Percentiles rank a stretch among this genome's conserved stretches.
Conservation (phyloP, 163 green algal species). For the Coccomyxa subellipsoidea region DNA sequence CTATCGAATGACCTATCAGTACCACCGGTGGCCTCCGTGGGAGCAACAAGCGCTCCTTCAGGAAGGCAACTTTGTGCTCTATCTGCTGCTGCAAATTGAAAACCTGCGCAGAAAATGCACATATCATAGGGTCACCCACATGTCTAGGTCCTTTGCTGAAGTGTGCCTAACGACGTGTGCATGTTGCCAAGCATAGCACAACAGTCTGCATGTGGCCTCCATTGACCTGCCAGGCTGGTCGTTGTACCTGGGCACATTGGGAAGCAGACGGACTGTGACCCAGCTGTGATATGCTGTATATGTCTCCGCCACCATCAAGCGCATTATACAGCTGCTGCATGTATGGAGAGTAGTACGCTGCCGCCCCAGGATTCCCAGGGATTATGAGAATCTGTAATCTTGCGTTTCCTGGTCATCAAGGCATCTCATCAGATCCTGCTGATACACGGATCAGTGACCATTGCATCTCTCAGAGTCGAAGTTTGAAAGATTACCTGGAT, state of each 20-base stretch:
- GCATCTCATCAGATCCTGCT: too few species aligned
- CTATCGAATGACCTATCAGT: slow-evolving; percentile 52
- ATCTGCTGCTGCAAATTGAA: slow-evolving; percentile 46
- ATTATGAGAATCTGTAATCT: slow-evolving; percentile 40
- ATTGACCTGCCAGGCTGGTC: too few species aligned
- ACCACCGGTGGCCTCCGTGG: slow-evolving; percentile 24
- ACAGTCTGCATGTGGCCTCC: too few species aligned
- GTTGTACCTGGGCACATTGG: neutral
- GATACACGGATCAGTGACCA: too few species aligned
- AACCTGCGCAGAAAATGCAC: slow-evolving; percentile 14
- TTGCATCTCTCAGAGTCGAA: too few species aligned
- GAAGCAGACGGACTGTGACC: slow-evolving; percentile 18
- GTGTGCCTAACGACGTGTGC: neutral
- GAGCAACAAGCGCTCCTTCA: slow-evolving; percentile 33
- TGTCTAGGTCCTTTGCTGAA: neutral
- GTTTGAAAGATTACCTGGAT: neutral
- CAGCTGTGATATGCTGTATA: slow-evolving; percentile 31
- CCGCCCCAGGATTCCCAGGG: slow-evolving; percentile 44
- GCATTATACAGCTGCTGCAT: slow-evolving; percentile 25
- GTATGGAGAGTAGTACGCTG: slow-evolving; percentile 38
- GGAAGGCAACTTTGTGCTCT: slow-evolving; percentile 41
- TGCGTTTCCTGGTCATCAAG: slow-evolving; percentile 4
- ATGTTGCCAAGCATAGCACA: neutral
- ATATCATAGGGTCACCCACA: neutral
- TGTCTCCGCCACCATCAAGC: slow-evolving; percentile 23